Percentiles rank a stretch among this genome's conserved stretches.
Evolutionary conservation across 352 stramenopile genomes (phyloP).

Genomic region (Pythium phragmiticola): DNA sequence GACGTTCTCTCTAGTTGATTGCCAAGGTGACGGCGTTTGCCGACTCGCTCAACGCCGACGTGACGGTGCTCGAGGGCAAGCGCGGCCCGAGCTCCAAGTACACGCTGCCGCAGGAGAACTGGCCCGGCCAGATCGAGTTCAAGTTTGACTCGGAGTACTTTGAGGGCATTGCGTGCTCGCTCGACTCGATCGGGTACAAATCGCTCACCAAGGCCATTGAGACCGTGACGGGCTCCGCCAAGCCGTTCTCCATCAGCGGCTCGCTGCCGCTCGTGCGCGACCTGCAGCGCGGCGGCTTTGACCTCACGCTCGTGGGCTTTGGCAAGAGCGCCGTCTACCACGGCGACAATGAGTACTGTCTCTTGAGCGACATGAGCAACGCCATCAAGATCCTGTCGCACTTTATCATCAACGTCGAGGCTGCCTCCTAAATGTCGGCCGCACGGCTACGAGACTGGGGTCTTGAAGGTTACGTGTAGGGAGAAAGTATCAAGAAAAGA

Average conservation of each 20-base stretch:
- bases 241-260: slow-evolving; percentile 92
- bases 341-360: slow-evolving; percentile 92
- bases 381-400: slow-evolving; percentile 84
- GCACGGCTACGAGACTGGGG: not conserved
- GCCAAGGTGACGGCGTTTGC: slow-evolving; percentile 83
- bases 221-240: slow-evolving; percentile 73
- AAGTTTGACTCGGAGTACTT: slow-evolving; percentile 79
- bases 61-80: slow-evolving; percentile 74
- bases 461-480: not conserved
- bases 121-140: slow-evolving; percentile 84
- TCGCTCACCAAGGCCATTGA: slow-evolving; percentile 76
- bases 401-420: slow-evolving; percentile 78
- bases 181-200: slow-evolving; percentile 89
- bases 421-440: slow-evolving; percentile 17
- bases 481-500: not conserved
- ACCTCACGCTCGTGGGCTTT: slow-evolving; percentile 77
- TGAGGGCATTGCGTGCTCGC: slow-evolving; percentile 91
- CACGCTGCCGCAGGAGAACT: slow-evolving; percentile 76
- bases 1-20: slow-evolving; percentile 41
- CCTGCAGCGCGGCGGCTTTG: slow-evolving; percentile 71
- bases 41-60: slow-evolving; percentile 82
- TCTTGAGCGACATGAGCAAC: slow-evolving; percentile 84
- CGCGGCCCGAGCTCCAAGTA: slow-evolving; percentile 92
- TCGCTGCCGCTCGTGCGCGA: slow-evolving; percentile 75
- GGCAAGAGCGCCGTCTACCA: slow-evolving; percentile 87